phyloP scores from a whole-genome alignment of 306 rosid species.

The Cucumis melo region DNA sequence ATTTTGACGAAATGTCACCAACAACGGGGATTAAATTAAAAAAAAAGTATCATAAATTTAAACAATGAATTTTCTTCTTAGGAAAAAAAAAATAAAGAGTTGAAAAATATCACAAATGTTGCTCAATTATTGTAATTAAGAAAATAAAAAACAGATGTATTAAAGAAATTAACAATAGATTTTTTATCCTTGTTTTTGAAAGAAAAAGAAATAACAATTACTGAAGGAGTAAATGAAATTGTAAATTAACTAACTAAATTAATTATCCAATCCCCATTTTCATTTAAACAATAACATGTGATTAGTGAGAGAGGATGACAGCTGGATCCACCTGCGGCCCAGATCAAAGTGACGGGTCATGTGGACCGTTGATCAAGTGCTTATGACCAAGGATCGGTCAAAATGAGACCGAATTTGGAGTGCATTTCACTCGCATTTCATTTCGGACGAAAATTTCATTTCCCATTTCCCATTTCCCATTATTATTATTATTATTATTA shows the following conservation, averaged over 20 bases:
- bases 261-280: not conserved
- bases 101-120: too few relatives aligned
- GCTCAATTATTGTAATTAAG: too few relatives aligned
- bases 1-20: too few relatives aligned
- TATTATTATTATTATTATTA: too few relatives aligned
- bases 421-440: conserved; percentile 22
- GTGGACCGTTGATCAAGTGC: conserved; percentile 13
- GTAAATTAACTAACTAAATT: not conserved
- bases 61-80: too few relatives aligned
- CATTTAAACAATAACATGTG: not conserved
- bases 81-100: too few relatives aligned
- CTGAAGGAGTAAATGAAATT: not conserved
- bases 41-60: too few relatives aligned
- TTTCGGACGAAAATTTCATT: conserved; percentile 11
- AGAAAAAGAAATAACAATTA: too few relatives aligned
- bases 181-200: too few relatives aligned
- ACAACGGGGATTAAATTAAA: too few relatives aligned
- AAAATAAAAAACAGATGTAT: too few relatives aligned
- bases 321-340: conserved; percentile 13
- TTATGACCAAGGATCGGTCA: not conserved
- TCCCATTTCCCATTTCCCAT: not conserved
- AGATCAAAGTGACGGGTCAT: conserved; percentile 7
- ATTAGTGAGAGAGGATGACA: not conserved
- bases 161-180: too few relatives aligned
- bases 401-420: conserved; percentile 1